A percentile compares a stretch with the other conserved stretches of the same genome.
These are phyloP conservation scores for Schizophyllum commune DNA, from an alignment of 1,284 basidiomycete species.

Conservation along the genomic window DNA sequence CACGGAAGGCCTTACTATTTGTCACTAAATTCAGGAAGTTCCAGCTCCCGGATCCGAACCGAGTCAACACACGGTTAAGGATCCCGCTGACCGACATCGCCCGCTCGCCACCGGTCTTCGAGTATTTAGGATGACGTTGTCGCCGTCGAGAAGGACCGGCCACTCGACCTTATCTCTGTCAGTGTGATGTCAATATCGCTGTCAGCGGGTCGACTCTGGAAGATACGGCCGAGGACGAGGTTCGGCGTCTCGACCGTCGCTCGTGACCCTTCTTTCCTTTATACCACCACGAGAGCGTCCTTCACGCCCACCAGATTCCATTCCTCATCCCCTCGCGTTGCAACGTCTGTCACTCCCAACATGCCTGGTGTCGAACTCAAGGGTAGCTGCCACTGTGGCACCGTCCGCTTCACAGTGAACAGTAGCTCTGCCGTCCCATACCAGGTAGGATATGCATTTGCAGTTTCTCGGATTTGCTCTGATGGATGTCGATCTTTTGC, in stretches of 20 bases:
- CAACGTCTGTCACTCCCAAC: not conserved
- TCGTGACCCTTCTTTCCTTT: no score
- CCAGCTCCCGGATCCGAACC: no score
- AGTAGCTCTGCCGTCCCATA: slow-evolving; percentile 53
- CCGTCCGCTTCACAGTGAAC: slow-evolving; percentile 43
- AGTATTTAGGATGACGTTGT: not conserved
- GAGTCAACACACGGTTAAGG: no score
- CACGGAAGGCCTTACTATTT: no score
- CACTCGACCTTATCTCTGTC: not conserved
- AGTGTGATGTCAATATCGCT: not conserved
- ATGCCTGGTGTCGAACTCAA: slow-evolving; percentile 29
- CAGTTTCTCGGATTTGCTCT: not conserved
- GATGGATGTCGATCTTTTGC: not conserved
- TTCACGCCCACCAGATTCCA: no score
- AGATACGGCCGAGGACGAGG: no score
- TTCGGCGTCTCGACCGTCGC: no score
- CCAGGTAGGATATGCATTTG: slow-evolving; percentile 29
- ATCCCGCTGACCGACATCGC: no score
- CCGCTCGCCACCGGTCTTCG: no score
- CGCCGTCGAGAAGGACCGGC: not conserved
- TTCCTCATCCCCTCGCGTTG: not conserved
- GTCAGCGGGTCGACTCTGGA: not conserved
- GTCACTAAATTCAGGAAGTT: no score
- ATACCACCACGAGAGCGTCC: no score
- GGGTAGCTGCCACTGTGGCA: slow-evolving; percentile 56